phyloP scores from a whole-genome alignment of 2,329 filamentous ascomycete genomes.

The Cercospora sojina region DNA sequence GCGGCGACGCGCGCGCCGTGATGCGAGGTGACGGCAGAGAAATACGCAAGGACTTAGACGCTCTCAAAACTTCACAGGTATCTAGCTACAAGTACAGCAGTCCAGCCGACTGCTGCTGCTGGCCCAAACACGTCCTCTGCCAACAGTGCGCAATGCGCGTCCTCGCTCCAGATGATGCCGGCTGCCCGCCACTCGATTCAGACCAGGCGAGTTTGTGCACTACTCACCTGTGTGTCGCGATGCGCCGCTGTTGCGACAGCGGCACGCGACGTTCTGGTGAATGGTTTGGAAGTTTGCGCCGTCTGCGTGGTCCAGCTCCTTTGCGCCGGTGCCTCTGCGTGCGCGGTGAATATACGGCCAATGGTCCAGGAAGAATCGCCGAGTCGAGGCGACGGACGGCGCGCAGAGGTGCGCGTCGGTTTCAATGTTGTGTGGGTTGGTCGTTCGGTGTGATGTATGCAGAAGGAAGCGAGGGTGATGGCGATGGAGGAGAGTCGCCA shows the following conservation, averaged over 20 bases:
- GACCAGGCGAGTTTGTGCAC: not conserved
- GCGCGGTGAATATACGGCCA: not conserved
- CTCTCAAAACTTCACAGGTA: slow-evolving; percentile 29
- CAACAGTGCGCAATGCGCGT: not conserved
- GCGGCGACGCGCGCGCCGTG: slow-evolving; percentile 7
- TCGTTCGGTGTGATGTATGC: not conserved
- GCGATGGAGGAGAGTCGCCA: not conserved
- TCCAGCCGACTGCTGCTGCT: not conserved
- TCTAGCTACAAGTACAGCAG: slow-evolving; percentile 21
- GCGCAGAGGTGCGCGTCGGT: not conserved
- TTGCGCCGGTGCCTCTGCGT: not conserved
- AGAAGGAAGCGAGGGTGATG: not conserved
- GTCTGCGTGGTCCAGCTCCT: not conserved
- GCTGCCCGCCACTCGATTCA: not conserved
- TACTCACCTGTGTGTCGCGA: not conserved
- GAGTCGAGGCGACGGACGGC: not conserved
- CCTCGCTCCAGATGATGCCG: not conserved
- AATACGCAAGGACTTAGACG: slow-evolving; percentile 19
- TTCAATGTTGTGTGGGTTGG: not conserved
- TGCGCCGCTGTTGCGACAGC: not conserved
- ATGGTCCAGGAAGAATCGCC: not conserved
- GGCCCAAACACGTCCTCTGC: slow-evolving; percentile 8
- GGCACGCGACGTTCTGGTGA: not conserved
- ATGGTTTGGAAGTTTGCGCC: not conserved
- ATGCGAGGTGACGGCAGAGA: slow-evolving; percentile 13